These are phyloP conservation scores for Cymbidium sinense DNA, from an alignment of 106 monocot genomes.

Conservation along the genomic window DNA sequence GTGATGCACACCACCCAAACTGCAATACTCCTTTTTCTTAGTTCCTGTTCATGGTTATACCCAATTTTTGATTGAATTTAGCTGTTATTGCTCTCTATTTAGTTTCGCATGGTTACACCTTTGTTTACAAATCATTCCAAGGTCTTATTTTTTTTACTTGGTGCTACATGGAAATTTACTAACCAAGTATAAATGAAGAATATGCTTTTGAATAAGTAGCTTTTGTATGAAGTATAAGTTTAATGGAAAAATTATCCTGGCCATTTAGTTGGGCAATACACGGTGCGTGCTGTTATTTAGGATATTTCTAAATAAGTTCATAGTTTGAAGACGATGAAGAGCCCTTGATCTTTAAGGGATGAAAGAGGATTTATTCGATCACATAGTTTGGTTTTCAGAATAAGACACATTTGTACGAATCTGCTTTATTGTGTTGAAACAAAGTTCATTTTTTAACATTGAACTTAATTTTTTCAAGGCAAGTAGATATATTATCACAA, in stretches of 20 bases:
- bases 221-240: neutral
- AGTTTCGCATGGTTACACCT: neutral
- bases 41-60: neutral
- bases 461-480: no score
- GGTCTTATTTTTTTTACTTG: neutral
- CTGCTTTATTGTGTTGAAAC: neutral
- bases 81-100: neutral
- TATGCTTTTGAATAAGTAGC: neutral
- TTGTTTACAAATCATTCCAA: neutral
- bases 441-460: neutral
- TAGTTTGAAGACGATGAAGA: no score
- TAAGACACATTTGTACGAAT: no score
- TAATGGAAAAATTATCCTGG: neutral
- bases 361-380: no score
- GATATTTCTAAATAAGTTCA: neutral
- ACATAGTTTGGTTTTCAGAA: neutral
- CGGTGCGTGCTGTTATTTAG: neutral
- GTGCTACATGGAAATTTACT: neutral
- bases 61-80: neutral
- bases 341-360: no score
- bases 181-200: neutral
- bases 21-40: neutral
- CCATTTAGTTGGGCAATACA: neutral
- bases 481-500: no score
- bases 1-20: neutral